Conservation (phyloP, 1,139 yeast species). For the Kodamaea alishanica region DNA sequence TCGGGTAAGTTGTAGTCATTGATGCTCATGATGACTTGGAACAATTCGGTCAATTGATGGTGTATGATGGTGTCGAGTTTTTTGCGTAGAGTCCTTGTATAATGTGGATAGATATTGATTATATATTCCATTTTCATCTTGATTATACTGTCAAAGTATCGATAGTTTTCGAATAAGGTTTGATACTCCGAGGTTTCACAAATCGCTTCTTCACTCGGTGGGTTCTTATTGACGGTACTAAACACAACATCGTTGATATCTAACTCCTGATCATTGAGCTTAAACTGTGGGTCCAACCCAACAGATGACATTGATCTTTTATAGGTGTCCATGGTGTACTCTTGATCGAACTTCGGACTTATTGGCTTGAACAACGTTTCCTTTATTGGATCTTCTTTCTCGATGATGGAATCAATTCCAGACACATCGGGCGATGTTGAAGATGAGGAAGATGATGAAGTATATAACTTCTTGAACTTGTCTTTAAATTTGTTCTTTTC, state of each 20-base stretch:
- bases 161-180: conserved; percentile 9
- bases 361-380: conserved; percentile 16
- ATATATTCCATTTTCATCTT: conserved; percentile 26
- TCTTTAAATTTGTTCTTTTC: not conserved
- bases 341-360: conserved; percentile 2
- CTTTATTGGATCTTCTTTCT: conserved; percentile 10
- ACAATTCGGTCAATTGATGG: conserved; percentile 22
- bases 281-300: conserved; percentile 1
- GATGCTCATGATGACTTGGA: conserved; percentile 25
- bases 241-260: conserved; percentile 13
- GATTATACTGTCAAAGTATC: conserved; percentile 14
- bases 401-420: conserved; percentile 11
- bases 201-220: conserved; percentile 1
- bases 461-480: not conserved
- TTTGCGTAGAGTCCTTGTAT: conserved; percentile 18
- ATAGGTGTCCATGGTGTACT: not conserved
- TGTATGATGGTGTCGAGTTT: conserved; percentile 22
- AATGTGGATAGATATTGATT: conserved; percentile 27
- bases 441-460: not conserved
- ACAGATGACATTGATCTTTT: not conserved
- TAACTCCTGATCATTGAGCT: conserved; percentile 2
- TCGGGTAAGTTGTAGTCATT: conserved; percentile 37
- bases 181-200: not conserved
- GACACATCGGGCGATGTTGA: too few species aligned
- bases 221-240: conserved; percentile 6